Evolutionary conservation across 805 yeast species (phyloP).

Genomic region (Maudiozyma serrabonitensis): DNA sequence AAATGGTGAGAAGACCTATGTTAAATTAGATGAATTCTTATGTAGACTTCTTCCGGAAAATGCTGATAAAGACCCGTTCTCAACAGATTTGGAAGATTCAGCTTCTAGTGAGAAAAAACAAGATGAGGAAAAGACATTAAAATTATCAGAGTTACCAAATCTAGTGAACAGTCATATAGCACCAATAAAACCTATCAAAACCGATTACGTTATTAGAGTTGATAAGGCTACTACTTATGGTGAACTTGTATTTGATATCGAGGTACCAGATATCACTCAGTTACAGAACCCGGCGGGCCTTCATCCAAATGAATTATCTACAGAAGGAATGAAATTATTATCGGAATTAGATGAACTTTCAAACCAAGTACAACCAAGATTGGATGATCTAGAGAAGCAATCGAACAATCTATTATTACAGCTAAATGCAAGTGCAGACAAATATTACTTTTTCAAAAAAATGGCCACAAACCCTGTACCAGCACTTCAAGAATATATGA

Average conservation of each 20-base stretch:
- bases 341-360: constrained; percentile 23
- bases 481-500: constrained; percentile 64
- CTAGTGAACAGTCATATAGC: constrained; percentile 44
- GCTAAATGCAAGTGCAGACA: constrained; percentile 44
- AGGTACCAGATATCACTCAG: constrained; percentile 35
- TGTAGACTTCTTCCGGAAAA: constrained; percentile 31
- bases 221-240: constrained; percentile 73
- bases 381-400: constrained; percentile 36
- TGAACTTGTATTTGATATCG: constrained; percentile 68
- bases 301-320: constrained; percentile 18
- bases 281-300: background rate
- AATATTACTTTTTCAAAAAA: constrained; percentile 69
- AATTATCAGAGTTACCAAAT: constrained; percentile 42
- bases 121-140: constrained; percentile 10
- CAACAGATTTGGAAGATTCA: background rate
- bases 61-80: background rate
- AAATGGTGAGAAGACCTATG: constrained; percentile 42
- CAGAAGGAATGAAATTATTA: constrained; percentile 23
- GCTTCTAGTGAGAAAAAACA: background rate
- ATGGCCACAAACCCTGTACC: constrained; percentile 69
- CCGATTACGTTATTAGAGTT: constrained; percentile 70
- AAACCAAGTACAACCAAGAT: constrained; percentile 30
- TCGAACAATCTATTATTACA: constrained; percentile 39
- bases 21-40: constrained; percentile 42
- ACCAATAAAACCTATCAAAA: constrained; percentile 71